Conservation (phyloP, 257 asterid species). For the Coffea canephora region DNA sequence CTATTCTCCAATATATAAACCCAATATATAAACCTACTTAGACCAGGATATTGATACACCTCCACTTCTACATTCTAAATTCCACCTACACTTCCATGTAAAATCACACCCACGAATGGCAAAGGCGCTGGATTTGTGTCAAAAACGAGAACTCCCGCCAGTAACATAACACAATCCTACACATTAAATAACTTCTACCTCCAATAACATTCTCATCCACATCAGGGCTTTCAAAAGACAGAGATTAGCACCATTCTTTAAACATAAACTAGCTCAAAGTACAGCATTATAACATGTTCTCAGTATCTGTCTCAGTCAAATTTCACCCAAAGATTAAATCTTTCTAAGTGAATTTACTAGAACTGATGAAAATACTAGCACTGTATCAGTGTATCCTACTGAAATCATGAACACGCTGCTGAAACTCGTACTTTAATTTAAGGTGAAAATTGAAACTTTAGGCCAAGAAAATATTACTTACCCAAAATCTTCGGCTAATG, state of each 20-base stretch:
- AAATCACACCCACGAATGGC: neutral
- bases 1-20: neutral
- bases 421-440: no score
- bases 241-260: neutral
- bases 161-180: neutral
- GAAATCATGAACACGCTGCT: neutral
- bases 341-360: neutral
- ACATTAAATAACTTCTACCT: slow-evolving; percentile 4
- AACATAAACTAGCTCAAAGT: neutral
- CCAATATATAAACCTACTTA: neutral
- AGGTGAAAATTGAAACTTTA: neutral
- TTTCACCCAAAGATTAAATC: neutral
- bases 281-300: neutral
- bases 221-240: neutral
- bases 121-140: neutral
- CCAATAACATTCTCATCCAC: neutral
- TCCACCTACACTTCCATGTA: neutral
- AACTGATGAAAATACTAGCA: neutral
- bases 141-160: neutral
- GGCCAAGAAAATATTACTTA: slow-evolving; percentile 3
- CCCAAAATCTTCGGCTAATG: neutral
- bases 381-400: neutral
- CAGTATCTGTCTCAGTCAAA: neutral
- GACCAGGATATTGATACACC: neutral
- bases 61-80: neutral